phyloP scores from a whole-genome alignment of 192 early-diverging fungal genomes.

The Funneliformis mosseae region DNA sequence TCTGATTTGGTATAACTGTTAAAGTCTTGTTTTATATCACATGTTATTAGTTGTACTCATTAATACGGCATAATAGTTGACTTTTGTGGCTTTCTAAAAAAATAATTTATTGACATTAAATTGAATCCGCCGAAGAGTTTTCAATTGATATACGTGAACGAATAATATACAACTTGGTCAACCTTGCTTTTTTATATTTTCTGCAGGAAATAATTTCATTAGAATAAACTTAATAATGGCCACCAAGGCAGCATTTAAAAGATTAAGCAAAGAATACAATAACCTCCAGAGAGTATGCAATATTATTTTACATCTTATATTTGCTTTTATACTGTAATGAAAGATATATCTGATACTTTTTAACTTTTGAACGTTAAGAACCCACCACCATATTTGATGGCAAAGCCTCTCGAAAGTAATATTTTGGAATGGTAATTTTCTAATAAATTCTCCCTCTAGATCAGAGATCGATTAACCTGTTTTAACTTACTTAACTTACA shows the following conservation, averaged over 20 bases:
- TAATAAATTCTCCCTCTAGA: neutral
- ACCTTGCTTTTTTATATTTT: neutral
- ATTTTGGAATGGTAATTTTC: conserved; percentile 91
- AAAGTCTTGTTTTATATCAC: no score
- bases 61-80: no score
- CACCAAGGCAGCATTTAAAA: conserved; percentile 76
- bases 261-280: conserved; percentile 79
- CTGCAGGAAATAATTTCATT: neutral
- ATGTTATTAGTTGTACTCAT: no score
- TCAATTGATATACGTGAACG: neutral
- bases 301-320: neutral
- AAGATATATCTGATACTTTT: neutral
- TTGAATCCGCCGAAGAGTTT: neutral
- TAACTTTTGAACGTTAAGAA: conserved; percentile 39
- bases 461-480: neutral
- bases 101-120: neutral
- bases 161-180: neutral
- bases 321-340: neutral
- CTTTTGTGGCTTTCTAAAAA: no score
- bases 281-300: conserved; percentile 62
- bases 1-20: no score
- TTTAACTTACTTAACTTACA: neutral
- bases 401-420: conserved; percentile 91
- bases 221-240: conserved; percentile 56
- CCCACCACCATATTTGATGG: conserved; percentile 87